Evolutionary conservation across 2,329 filamentous ascomycete genomes (phyloP).

Genomic region (Penicillium sp.): DNA sequence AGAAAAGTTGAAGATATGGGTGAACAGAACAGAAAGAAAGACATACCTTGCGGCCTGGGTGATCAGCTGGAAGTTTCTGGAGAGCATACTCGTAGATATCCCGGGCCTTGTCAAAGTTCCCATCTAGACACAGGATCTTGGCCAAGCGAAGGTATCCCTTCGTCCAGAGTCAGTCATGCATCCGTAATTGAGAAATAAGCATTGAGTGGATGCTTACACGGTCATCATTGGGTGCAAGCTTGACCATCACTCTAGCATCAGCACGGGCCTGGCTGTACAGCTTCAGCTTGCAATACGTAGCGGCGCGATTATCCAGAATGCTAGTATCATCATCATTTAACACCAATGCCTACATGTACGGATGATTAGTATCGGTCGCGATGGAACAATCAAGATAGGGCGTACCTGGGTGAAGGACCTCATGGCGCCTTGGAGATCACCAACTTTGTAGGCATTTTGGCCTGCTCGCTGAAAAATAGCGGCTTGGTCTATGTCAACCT

Average conservation of each 20-base stretch:
- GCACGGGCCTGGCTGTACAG: conserved; percentile 52
- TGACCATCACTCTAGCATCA: conserved; percentile 59
- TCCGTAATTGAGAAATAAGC: background rate
- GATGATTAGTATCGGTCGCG: conserved; percentile 10
- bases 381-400: background rate
- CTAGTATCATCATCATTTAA: conserved; percentile 34
- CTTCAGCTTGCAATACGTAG: conserved; percentile 54
- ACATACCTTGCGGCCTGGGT: conserved; percentile 29
- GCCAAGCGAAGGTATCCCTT: conserved; percentile 5
- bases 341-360: conserved; percentile 36
- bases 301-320: conserved; percentile 56
- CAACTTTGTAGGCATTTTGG: conserved; percentile 43
- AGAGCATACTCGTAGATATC: conserved; percentile 58
- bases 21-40: background rate
- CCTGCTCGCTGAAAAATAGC: conserved; percentile 39
- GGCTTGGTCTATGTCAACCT: conserved; percentile 9
- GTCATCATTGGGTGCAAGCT: conserved; percentile 49
- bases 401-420: conserved; percentile 42
- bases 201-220: conserved; percentile 37
- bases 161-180: background rate
- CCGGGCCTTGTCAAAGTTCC: conserved; percentile 51
- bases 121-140: conserved; percentile 40
- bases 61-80: conserved; percentile 46
- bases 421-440: conserved; percentile 46
- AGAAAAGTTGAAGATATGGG: too few species aligned